Evolutionary conservation across 192 early-diverging fungal genomes (phyloP), one percentile per base, ranked within the genome.

Genomic region (Backusella luteola): DNA sequence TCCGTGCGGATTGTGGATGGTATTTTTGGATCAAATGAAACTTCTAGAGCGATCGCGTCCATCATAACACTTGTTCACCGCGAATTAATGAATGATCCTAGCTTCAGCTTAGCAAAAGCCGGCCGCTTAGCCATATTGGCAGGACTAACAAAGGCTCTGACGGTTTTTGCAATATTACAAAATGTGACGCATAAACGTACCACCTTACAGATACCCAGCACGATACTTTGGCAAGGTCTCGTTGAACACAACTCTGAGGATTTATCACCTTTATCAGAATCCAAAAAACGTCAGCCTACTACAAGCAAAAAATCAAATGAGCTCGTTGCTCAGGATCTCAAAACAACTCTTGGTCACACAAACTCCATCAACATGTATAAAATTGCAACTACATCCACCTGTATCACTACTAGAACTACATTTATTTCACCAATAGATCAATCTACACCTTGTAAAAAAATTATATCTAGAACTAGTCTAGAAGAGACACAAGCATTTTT

Each of bases 11-110:
- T 96, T n/a, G 88, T 98, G 44, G 98, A 98, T 84, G 96, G 94
- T 5, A 78, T 99, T 9, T 98, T 99, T 87, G 98, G 98, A 26
- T 91, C 93, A 2, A 98, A 95, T 6, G 97, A 99, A 78, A 96
- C 97, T 0, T 97, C 96, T 17, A 88, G 93, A 32, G 95, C 95
- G 14, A 81, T 96, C 34, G 91, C 93, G 1, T 90, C 94, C 23
- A 89, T 97, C 59, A 91, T 97, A 36, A 83, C 91, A 42, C 83
- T 97, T 68, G 89, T 95, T 34, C 89, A 90, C 53, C 86, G 90
- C 21, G 95, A 96, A 82, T 80, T 93, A 5, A 78, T 88, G 69
- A 88, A 93, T 14, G 88, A 93, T 76, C 87, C 90, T 3, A 91
- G 92, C 35, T 90, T 91, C 67, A 85, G 80, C 59, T 77, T 90